Conservation (phyloP, 805 yeast genomes). For the Scheffersomyces coipomensis region DNA sequence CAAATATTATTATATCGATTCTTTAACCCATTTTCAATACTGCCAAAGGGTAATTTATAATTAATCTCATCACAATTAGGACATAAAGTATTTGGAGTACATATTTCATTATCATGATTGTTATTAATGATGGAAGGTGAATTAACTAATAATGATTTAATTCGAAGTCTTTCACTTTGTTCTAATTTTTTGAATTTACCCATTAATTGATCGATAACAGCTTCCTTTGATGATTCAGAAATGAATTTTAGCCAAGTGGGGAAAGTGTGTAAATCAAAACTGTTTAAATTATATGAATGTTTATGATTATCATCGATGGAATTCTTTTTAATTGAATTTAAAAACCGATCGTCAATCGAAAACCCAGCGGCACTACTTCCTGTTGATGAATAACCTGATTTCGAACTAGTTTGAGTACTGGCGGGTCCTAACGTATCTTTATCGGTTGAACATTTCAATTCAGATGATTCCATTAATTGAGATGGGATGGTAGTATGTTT, state of each 20-base stretch:
- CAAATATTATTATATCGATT: slow-evolving; percentile 46
- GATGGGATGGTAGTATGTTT: no score
- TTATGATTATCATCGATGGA: slow-evolving; percentile 6
- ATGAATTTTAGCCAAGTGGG: slow-evolving; percentile 35
- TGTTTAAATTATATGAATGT: slow-evolving; percentile 10
- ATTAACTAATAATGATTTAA: slow-evolving; percentile 14
- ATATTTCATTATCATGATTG: background rate
- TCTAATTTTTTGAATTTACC: slow-evolving; percentile 38
- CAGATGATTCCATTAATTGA: background rate
- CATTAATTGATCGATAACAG: slow-evolving; percentile 22
- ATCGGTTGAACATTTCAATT: no score
- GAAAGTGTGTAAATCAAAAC: slow-evolving; percentile 6
- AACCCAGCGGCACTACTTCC: background rate
- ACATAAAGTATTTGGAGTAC: slow-evolving; percentile 15
- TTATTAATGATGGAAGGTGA: no score
- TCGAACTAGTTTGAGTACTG: background rate
- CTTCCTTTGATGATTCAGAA: slow-evolving; percentile 14
- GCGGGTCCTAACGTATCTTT: no score
- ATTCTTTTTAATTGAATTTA: slow-evolving; percentile 34
- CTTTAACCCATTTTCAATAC: slow-evolving; percentile 42
- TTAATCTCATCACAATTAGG: slow-evolving; percentile 40
- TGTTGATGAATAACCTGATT: no score
- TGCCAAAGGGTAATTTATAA: slow-evolving; percentile 40
- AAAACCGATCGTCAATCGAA: slow-evolving; percentile 14
- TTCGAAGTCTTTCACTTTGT: slow-evolving; percentile 33